Evolutionary conservation across 2,329 filamentous ascomycete genomes (phyloP).

Genomic region (Colletotrichum lentis): DNA sequence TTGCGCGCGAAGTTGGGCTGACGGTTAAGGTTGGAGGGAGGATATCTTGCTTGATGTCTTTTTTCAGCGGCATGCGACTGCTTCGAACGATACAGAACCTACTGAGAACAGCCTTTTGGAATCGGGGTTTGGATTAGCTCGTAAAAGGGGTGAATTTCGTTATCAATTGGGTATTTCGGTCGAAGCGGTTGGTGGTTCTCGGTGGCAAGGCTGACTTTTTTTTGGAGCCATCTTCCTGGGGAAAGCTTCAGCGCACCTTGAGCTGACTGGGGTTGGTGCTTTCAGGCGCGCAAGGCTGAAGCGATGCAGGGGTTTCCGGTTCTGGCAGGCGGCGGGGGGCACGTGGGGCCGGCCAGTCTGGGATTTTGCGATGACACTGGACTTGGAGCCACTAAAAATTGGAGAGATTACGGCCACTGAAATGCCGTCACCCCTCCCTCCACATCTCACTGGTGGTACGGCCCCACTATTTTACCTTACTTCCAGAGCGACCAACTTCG

Average conservation of each 20-base stretch:
- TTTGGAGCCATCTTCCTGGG: constrained; percentile 7
- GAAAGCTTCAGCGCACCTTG: constrained; percentile 15
- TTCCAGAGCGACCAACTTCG: constrained; percentile 4
- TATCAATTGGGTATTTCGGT: constrained; percentile 28
- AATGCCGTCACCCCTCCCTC: too few species aligned
- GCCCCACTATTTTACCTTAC: background rate
- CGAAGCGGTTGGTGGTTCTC: constrained; percentile 9
- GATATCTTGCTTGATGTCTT: background rate
- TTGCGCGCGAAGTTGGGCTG: background rate
- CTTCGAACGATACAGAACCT: background rate
- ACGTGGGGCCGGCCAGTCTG: constrained; percentile 23
- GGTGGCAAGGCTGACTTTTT: constrained; percentile 36
- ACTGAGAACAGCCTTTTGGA: background rate
- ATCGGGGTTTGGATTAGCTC: background rate
- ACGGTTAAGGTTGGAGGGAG: background rate
- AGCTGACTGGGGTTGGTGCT: constrained; percentile 15
- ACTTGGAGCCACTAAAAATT: background rate
- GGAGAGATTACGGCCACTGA: background rate
- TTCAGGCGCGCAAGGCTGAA: constrained; percentile 36
- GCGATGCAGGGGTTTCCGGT: constrained; percentile 35
- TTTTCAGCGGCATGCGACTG: constrained; percentile 1
- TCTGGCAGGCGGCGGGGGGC: constrained; percentile 27
- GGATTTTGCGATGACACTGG: constrained; percentile 16
- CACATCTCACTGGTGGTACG: too few species aligned
- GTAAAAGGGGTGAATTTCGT: background rate